A percentile compares a stretch with the other conserved stretches of the same genome.
phyloP scores from a whole-genome alignment of 305 asterid genomes.

The Rubia tinctorum region DNA sequence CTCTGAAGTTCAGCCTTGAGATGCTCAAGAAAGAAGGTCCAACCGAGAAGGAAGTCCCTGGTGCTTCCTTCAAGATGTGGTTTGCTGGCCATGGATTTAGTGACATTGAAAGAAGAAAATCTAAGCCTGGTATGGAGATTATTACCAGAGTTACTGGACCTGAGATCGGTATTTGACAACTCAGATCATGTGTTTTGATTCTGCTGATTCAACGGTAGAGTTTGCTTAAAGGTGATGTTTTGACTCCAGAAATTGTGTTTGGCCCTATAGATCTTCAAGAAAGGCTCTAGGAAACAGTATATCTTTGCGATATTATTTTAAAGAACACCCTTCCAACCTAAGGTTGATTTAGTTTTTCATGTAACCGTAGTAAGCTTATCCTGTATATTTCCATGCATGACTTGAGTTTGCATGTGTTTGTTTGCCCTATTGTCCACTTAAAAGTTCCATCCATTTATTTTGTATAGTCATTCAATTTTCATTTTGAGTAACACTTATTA shows the following conservation, averaged over 20 bases:
- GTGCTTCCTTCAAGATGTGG: too few species aligned
- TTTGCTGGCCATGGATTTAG: too few species aligned
- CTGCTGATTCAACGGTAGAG: conserved; percentile 46
- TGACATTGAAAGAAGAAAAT: too few species aligned
- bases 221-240: conserved; percentile 82
- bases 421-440: too few species aligned
- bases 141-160: conserved; percentile 86
- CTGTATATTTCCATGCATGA: background rate
- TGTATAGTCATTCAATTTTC: too few species aligned
- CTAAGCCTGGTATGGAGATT: too few species aligned
- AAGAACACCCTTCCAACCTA: conserved; percentile 36
- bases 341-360: background rate
- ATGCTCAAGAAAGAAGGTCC: background rate
- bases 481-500: too few species aligned
- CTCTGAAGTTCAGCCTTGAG: conserved; percentile 62
- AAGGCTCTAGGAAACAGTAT: conserved; percentile 65
- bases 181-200: conserved; percentile 70
- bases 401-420: too few species aligned
- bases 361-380: background rate
- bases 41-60: too few species aligned
- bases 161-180: conserved; percentile 88
- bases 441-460: too few species aligned
- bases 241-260: conserved; percentile 69
- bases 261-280: conserved; percentile 73
- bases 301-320: conserved; percentile 65